These are phyloP conservation scores for Penicillium fuscoglaucum DNA, from an alignment of 2,329 filamentous ascomycete genomes.

Conservation along the genomic window DNA sequence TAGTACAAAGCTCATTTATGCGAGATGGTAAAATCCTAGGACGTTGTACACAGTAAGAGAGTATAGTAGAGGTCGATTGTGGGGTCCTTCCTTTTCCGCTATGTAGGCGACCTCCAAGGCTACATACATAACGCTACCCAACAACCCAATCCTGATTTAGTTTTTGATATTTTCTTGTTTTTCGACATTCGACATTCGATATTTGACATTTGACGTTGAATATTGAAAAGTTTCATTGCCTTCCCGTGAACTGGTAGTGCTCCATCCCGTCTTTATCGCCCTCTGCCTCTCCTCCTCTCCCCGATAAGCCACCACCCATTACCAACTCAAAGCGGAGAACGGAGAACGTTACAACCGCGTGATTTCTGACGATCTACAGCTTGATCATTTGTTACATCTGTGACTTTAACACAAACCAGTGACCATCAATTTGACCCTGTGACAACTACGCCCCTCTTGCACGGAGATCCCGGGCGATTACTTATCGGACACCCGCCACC, in stretches of 20 bases:
- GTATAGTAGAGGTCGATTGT: not conserved
- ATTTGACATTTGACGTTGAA: not conserved
- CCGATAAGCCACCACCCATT: conserved; percentile 1
- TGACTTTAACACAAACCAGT: not conserved
- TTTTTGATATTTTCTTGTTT: not conserved
- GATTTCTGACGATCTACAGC: not conserved
- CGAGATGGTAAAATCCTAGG: not conserved
- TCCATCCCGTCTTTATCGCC: not conserved
- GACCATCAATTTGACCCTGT: conserved; percentile 5
- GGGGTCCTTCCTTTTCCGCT: not conserved
- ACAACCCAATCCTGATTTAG: not conserved
- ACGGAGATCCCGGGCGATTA: conserved; percentile 26
- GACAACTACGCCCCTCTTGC: conserved; percentile 1
- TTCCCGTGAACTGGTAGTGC: not conserved
- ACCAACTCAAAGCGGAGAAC: not conserved
- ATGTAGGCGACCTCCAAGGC: not conserved
- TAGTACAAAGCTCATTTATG: not conserved
- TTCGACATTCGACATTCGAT: not conserved
- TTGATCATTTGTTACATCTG: not conserved
- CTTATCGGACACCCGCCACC: conserved; percentile 28
- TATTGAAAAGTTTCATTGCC: not conserved
- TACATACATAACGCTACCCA: not conserved
- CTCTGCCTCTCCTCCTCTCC: not conserved
- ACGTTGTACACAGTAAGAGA: not conserved
- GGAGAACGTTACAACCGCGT: not conserved